These are phyloP conservation scores for Fremontodendron californicum DNA, from an alignment of 345 rosid species.

Conservation along the genomic window DNA sequence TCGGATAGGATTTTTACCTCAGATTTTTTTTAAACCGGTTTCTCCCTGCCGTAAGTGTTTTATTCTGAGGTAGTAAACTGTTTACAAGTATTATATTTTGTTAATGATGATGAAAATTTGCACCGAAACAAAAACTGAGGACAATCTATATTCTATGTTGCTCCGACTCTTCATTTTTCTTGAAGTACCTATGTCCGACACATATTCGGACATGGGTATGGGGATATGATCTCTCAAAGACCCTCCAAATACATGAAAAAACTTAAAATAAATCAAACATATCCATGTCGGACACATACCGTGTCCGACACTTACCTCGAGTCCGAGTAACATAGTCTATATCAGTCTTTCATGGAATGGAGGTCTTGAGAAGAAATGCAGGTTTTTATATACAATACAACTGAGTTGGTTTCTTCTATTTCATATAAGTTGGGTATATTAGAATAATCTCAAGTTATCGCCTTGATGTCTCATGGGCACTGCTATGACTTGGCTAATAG, in stretches of 20 bases:
- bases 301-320: too few relatives aligned
- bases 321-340: too few relatives aligned
- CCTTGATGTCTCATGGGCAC: not conserved
- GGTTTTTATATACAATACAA: not conserved
- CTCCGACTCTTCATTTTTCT: too few relatives aligned
- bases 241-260: too few relatives aligned
- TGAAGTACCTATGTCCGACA: too few relatives aligned
- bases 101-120: not conserved
- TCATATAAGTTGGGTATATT: not conserved
- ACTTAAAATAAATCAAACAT: too few relatives aligned
- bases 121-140: not conserved
- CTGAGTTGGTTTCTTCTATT: not conserved
- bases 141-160: too few relatives aligned
- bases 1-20: not conserved
- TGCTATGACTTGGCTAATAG: not conserved
- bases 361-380: not conserved
- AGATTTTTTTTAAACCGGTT: not conserved
- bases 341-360: not conserved
- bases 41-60: not conserved
- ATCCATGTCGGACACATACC: too few relatives aligned
- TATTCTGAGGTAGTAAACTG: not conserved
- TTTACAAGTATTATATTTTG: not conserved
- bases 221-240: too few relatives aligned
- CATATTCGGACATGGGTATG: too few relatives aligned
- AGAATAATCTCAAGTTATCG: not conserved